Evolutionary conservation across 805 yeast genomes (phyloP).

Genomic region (Teunomyces tritomae): DNA sequence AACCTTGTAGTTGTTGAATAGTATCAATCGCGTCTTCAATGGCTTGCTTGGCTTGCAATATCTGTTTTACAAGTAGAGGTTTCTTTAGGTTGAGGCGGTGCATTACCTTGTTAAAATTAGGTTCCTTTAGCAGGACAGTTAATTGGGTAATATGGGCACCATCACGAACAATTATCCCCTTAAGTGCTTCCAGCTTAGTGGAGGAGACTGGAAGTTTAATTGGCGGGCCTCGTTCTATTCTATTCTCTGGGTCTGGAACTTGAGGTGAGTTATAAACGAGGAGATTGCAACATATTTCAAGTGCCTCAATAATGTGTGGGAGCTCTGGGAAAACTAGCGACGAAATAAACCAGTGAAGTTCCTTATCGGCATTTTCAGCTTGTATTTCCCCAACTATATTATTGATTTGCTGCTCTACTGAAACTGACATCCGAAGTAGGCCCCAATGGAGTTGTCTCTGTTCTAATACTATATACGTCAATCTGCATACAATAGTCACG

Average conservation of each 20-base stretch:
- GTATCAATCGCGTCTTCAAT: slow-evolving; percentile 19
- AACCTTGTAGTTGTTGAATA: slow-evolving; percentile 1
- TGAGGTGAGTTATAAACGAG: slow-evolving; percentile 36
- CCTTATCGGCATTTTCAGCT: slow-evolving; percentile 18
- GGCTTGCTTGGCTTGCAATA: slow-evolving; percentile 43
- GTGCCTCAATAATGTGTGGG: slow-evolving; percentile 35
- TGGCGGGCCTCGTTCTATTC: slow-evolving; percentile 35
- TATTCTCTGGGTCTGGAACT: slow-evolving; percentile 25
- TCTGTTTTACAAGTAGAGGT: slow-evolving; percentile 41
- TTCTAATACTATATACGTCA: too few species aligned
- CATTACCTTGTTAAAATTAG: slow-evolving; percentile 34
- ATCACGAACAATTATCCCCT: slow-evolving; percentile 58
- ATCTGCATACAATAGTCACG: neutral
- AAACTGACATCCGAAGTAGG: neutral
- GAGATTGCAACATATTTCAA: slow-evolving; percentile 36
- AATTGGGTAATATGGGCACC: slow-evolving; percentile 53
- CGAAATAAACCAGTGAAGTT: slow-evolving; percentile 31
- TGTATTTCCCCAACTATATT: neutral
- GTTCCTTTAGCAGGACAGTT: slow-evolving; percentile 38
- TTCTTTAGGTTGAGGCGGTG: slow-evolving; percentile 24
- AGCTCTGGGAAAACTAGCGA: slow-evolving; percentile 25
- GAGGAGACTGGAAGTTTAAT: slow-evolving; percentile 59
- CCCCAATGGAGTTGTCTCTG: too few species aligned
- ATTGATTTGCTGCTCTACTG: slow-evolving; percentile 10
- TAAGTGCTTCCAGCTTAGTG: slow-evolving; percentile 51